Conservation (phyloP, 768 basidiomycete species). For the Agrocybe pediades region DNA sequence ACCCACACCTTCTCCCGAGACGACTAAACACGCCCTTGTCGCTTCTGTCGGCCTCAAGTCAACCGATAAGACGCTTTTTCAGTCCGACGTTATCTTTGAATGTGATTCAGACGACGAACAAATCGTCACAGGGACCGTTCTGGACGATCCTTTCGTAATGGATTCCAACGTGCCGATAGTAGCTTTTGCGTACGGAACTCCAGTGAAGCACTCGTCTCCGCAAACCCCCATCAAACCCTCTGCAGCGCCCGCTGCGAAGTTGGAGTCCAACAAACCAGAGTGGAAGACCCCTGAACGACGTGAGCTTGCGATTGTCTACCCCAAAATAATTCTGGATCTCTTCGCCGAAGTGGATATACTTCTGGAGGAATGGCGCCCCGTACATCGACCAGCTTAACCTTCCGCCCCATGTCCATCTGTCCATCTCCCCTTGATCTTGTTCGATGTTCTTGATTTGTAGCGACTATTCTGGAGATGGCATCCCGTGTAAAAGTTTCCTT, state of each 20-base stretch:
- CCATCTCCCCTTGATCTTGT: slow-evolving; percentile 9
- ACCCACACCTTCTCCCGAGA: background rate
- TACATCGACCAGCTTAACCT: background rate
- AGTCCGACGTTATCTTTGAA: background rate
- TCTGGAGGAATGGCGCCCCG: slow-evolving; percentile 31
- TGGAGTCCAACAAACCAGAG: background rate
- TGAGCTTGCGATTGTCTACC: slow-evolving; percentile 18
- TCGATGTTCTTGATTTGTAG: background rate
- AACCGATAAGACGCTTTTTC: background rate
- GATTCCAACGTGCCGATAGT: background rate
- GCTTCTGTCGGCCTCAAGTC: background rate
- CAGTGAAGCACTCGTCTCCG: too few species aligned
- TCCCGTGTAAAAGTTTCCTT: background rate
- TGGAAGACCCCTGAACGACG: background rate
- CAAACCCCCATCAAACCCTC: background rate
- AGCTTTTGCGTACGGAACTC: too few species aligned
- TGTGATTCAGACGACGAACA: background rate
- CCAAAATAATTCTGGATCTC: slow-evolving; percentile 32
- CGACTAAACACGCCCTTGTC: background rate
- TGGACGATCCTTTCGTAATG: background rate
- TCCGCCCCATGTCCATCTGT: slow-evolving; percentile 1
- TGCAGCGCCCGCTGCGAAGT: background rate
- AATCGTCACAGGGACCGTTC: background rate
- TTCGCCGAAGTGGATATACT: slow-evolving; percentile 35
- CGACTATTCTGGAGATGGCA: background rate